These are phyloP conservation scores for Malassezia obtusa DNA, from an alignment of 1,284 basidiomycete genomes.

Conservation along the genomic window DNA sequence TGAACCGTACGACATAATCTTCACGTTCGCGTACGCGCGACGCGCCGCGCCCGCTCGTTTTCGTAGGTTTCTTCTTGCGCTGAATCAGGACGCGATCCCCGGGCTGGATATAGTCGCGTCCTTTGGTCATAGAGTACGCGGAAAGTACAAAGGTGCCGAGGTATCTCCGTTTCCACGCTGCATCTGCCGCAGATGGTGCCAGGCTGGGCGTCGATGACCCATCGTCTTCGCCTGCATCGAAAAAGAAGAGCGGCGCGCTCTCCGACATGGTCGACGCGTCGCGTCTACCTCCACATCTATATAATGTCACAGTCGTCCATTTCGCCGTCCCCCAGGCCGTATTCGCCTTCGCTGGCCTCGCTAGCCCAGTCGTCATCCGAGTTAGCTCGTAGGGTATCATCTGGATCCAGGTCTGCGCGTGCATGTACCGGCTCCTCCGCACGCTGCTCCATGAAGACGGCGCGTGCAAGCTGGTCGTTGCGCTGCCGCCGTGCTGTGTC, in stretches of 20 bases:
- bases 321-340: conserved; percentile 20
- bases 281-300: conserved; percentile 9
- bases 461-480: background rate
- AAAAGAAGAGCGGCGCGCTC: conserved; percentile 17
- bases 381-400: background rate
- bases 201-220: background rate
- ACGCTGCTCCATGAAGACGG: background rate
- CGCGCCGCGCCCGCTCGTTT: background rate
- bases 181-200: background rate
- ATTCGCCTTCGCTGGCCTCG: conserved; percentile 20
- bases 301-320: conserved; percentile 22
- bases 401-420: conserved; percentile 3
- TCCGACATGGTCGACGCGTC: background rate
- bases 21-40: conserved; percentile 1
- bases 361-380: conserved; percentile 24
- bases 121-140: conserved; percentile 43
- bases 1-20: conserved; percentile 44
- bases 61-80: conserved; percentile 24
- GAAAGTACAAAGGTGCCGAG: conserved; percentile 42
- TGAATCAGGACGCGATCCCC: conserved; percentile 37
- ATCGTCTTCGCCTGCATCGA: background rate
- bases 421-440: background rate
- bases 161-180: conserved; percentile 20
- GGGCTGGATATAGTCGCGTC: conserved; percentile 29
- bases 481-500: background rate